phyloP scores from a whole-genome alignment of 2,329 filamentous ascomycete species.

The Aspergillus terreus region DNA sequence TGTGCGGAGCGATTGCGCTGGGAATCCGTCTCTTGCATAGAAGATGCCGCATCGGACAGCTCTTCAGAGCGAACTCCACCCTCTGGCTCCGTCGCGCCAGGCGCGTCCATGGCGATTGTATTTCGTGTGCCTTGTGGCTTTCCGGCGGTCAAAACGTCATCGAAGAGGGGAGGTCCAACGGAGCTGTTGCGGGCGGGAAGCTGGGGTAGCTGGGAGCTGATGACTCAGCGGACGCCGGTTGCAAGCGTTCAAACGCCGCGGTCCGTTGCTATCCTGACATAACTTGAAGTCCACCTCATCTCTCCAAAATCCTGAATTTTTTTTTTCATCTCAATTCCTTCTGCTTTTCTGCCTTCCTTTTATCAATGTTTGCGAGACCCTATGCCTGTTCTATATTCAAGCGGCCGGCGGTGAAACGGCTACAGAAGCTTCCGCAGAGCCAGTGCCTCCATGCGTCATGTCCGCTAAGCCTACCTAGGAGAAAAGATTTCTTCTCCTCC shows the following conservation, averaged over 20 bases:
- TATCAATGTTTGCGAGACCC: conserved; percentile 29
- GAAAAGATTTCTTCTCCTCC: conserved; percentile 64
- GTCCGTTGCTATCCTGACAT: background rate
- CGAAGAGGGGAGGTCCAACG: background rate
- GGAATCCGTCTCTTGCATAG: conserved; percentile 14
- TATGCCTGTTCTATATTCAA: conserved; percentile 32
- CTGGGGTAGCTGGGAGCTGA: conserved; percentile 14
- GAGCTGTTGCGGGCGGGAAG: conserved; percentile 4
- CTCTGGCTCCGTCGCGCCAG: conserved; percentile 28
- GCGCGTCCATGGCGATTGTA: conserved; percentile 37
- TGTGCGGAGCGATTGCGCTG: conserved; percentile 14
- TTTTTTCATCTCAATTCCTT: background rate
- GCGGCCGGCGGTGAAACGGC: conserved; percentile 19
- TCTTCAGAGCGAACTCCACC: conserved; percentile 19
- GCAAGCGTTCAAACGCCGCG: background rate
- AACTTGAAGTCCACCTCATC: background rate
- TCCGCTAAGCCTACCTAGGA: conserved; percentile 41
- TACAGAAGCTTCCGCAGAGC: conserved; percentile 27
- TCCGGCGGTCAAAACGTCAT: background rate
- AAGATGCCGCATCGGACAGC: conserved; percentile 13
- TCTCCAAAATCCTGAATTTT: background rate
- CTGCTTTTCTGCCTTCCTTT: conserved; percentile 1
- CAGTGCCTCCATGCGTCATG: conserved; percentile 33
- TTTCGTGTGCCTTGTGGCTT: conserved; percentile 18
- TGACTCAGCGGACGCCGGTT: conserved; percentile 10